Evolutionary conservation across 1,284 basidiomycete genomes (phyloP), one percentile per base, ranked within the genome.

Genomic region (Rhodotorula sp.): DNA sequence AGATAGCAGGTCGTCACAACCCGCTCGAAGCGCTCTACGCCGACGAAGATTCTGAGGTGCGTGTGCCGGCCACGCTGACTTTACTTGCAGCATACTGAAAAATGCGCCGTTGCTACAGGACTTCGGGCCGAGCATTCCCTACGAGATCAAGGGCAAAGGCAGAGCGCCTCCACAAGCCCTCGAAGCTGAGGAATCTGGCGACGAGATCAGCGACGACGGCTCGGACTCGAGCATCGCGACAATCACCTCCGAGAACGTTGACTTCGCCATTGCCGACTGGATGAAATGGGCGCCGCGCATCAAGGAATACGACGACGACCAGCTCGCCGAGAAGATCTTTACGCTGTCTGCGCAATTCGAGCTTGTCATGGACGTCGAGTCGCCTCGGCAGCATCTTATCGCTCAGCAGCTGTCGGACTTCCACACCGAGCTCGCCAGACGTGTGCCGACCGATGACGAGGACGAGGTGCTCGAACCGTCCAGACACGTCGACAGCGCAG

Each of bases 31-130:
- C 16, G 18, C 22, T 52, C 7, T 56, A 64, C 59, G 58, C 62
- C 1, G 63, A 58, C 31, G 68, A 69, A 48, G 67, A 69, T 24
- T 69, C 68, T 0, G 68, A 69, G 62, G 67, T 68, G 15, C 28
- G 22, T 48, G 5, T 10, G 18, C 34, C n/a, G 47, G 52, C 24
- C 13, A 8, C n/a, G 50, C 58, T 24, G 26, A 11, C 3, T 30
- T 28, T 10, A 11, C 18, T 20, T 4, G 11, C 46, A 3, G n/a
- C n/a, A n/a, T 6, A 24, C 28, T 11, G n/a, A 47, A 40, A 26
- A 13, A 3, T 9, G 6, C 28, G 30, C 51, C 26, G 6, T 22
- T 16, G 7, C 10, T 31, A 6, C 54, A 63, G 62, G 54, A 64
- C 48, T 2, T 56, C 26, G 46, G 28, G 13, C 47, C 55, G 2